Percentiles rank a stretch among this genome's conserved stretches.
Conservation (phyloP, 768 basidiomycete genomes). For the Hygrocybe punicea region DNA sequence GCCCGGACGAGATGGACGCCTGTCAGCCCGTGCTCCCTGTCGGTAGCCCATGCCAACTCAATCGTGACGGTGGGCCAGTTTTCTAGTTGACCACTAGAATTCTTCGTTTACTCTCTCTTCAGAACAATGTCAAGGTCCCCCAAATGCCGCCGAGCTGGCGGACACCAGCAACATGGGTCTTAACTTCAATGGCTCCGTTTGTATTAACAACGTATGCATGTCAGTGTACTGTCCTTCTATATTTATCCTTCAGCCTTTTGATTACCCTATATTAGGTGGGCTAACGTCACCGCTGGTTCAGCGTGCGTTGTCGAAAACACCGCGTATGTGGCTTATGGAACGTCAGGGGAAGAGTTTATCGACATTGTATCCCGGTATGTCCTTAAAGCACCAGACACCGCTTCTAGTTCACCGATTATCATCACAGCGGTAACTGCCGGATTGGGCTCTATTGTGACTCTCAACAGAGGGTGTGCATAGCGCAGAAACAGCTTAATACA, state of each 20-base stretch:
- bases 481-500: constrained; percentile 53
- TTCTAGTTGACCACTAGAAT: background rate
- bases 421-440: constrained; percentile 63
- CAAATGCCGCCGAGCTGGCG: constrained; percentile 58
- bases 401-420: background rate
- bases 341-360: constrained; percentile 54
- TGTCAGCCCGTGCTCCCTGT: constrained; percentile 62
- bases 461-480: constrained; percentile 51
- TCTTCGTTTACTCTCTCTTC: constrained; percentile 1
- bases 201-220: constrained; percentile 82
- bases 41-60: constrained; percentile 73
- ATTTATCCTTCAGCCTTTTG: background rate
- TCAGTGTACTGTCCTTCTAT: constrained; percentile 35
- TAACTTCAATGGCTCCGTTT: constrained; percentile 79
- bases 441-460: constrained; percentile 77
- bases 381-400: background rate
- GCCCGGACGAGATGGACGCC: constrained; percentile 75
- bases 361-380: constrained; percentile 78
- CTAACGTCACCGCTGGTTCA: constrained; percentile 66
- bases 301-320: constrained; percentile 75
- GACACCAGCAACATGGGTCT: constrained; percentile 65
- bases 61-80: constrained; percentile 69
- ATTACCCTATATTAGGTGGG: constrained; percentile 51
- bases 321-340: constrained; percentile 66
- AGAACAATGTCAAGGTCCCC: constrained; percentile 78